Base-by-base conservation (phyloP, 2,329 filamentous ascomycete species). In the Xylaria sp. region DNA sequence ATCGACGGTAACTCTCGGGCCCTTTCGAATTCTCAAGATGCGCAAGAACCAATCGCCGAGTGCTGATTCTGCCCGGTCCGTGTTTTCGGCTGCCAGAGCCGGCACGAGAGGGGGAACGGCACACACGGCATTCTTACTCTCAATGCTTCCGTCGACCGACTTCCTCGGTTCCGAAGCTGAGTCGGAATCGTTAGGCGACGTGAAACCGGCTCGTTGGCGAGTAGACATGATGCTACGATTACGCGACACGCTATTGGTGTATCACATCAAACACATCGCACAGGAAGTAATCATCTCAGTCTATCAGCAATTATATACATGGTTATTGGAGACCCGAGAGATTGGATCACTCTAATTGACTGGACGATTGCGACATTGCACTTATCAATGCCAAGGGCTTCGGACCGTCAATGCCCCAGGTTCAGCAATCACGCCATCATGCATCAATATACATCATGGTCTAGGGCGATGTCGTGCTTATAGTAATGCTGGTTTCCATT, bases 1-100 rank as follows among this genome's bases (percentile, higher is more conserved):
- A 60, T 77, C 75, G 38, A 72, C 70, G 4, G 53, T 65, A 6
- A 49, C 33, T 23, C 69, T 75, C 2, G 70, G 72, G 1, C 72
- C 69, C 31, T 76, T 76, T 25, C 75, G 69, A 45, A 77, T 74
- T 38, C 73, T 67, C 2, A 77, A 57, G 28, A 73, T 74, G 2
- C 75, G 75, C 4, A 77, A 60, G 0, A 77, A 66, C 15, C 69
- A 70, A 66, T 77, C 71, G 3, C 75, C 75, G 3, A 77, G 63
- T 0, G 68, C 72, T 14, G 71, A 64, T 49, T 77, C 75, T 73
- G 71, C 74, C 6, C 73, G 73, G 25, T 70, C 63, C 0, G 65
- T 65, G 23, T 73, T 67, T 35, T 66, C 68, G 1, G 70, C 64
- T 6, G 73, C 72, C 40, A 77, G 57, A 7, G 69, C 72, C 14